Conservation (phyloP, 139 green algal species). For the Raphidocelis subcapitata region DNA sequence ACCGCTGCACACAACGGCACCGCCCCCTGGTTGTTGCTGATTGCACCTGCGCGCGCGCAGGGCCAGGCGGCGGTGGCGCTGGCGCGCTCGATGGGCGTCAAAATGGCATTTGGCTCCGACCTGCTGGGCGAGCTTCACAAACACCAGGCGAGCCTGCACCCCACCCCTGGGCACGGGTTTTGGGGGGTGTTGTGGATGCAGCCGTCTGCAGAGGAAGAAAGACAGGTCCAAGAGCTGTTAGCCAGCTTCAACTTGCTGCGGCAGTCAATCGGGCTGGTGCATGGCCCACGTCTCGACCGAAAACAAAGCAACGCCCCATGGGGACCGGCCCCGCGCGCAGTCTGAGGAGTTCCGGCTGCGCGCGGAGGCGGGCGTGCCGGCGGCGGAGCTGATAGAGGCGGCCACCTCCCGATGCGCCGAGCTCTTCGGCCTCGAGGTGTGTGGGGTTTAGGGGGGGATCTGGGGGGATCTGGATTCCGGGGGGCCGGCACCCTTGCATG, state of each 20-base stretch:
- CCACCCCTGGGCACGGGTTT: no score
- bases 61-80: slow-evolving; percentile 37
- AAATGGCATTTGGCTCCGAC: slow-evolving; percentile 55
- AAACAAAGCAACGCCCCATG: no score
- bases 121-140: slow-evolving; percentile 59
- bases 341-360: slow-evolving; percentile 37
- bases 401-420: slow-evolving; percentile 39
- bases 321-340: slow-evolving; percentile 15
- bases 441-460: not conserved
- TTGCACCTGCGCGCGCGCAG: no score
- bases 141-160: slow-evolving; percentile 34
- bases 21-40: no score
- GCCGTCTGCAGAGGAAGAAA: no score
- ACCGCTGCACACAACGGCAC: no score
- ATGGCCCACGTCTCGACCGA: no score
- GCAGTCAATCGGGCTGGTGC: no score
- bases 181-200: no score
- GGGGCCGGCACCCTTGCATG: not conserved
- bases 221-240: no score
- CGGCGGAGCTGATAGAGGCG: slow-evolving; percentile 22
- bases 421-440: slow-evolving; percentile 38
- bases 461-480: not conserved
- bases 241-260: no score
- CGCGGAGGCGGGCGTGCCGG: slow-evolving; percentile 2
- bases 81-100: slow-evolving; percentile 31